phyloP scores from a whole-genome alignment of 345 rosid species.

The Syzygium jambos region DNA sequence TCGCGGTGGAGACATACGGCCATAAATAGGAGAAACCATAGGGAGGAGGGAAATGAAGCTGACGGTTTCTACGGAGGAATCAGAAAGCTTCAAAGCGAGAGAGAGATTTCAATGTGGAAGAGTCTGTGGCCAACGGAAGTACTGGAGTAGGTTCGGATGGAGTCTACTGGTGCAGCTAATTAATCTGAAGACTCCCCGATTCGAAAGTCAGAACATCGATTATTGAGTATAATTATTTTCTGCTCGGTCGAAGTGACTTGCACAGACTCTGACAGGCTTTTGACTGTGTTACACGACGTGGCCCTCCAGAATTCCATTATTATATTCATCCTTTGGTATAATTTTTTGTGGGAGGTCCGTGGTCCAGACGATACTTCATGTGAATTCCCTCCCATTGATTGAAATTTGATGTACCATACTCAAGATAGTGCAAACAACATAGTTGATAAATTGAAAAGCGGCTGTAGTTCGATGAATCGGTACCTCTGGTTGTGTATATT shows the following conservation, averaged over 20 bases:
- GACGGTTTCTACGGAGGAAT: conserved; percentile 93
- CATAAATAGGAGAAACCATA: conserved; percentile 51
- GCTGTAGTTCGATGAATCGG: not conserved
- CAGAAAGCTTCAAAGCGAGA: conserved; percentile 43
- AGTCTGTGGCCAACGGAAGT: conserved; percentile 58
- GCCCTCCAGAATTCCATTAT: not conserved
- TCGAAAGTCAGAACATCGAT: not conserved
- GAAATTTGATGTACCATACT: conserved; percentile 1
- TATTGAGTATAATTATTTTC: not conserved
- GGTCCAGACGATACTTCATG: not conserved
- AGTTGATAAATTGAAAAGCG: not conserved
- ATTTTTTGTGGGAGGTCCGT: not conserved
- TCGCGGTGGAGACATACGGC: conserved; percentile 67
- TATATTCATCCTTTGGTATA: not conserved
- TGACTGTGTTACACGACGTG: not conserved
- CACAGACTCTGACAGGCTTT: not conserved
- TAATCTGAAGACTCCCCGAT: not conserved
- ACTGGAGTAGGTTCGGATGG: conserved; percentile 23
- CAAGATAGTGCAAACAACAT: not conserved
- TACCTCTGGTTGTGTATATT: not conserved
- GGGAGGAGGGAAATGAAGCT: conserved; percentile 76
- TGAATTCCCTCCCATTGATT: conserved; percentile 6
- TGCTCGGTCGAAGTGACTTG: not conserved
- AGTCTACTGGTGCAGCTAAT: not conserved
- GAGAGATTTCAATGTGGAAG: conserved; percentile 65